Conservation (phyloP, 495 filamentous ascomycete genomes). For the Tuber calosporum region DNA sequence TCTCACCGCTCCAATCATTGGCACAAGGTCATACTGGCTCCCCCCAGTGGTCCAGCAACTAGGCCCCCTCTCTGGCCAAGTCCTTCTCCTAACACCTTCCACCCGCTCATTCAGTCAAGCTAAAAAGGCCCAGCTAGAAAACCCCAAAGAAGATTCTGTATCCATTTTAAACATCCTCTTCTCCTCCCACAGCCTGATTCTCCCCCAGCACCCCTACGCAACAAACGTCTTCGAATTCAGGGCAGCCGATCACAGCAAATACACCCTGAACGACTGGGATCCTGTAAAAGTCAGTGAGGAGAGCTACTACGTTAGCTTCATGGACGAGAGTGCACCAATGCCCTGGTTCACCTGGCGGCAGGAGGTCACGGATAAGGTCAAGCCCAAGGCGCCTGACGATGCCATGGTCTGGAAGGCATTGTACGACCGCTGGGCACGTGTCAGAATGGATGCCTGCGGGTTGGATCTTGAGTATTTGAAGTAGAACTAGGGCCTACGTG, state of each 20-base stretch:
- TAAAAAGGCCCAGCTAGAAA: conserved; percentile 45
- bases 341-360: conserved; percentile 47
- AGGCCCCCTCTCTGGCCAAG: conserved; percentile 51
- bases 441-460: conserved; percentile 43
- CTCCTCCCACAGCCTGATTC: conserved; percentile 56
- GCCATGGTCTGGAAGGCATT: conserved; percentile 46
- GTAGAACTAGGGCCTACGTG: background rate
- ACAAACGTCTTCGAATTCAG: conserved; percentile 68
- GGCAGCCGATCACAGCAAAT: conserved; percentile 51
- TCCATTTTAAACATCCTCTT: conserved; percentile 76
- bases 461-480: conserved; percentile 38
- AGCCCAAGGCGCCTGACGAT: conserved; percentile 45
- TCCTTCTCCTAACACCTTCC: conserved; percentile 61
- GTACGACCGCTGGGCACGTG: conserved; percentile 40
- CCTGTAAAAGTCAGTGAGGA: conserved; percentile 55
- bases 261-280: conserved; percentile 58
- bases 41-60: conserved; percentile 42
- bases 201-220: conserved; percentile 69
- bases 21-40: conserved; percentile 68
- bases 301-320: conserved; percentile 73
- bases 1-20: conserved; percentile 54
- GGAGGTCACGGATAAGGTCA: conserved; percentile 38
- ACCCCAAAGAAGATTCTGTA: conserved; percentile 42
- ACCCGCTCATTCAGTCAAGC: conserved; percentile 51
- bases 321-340: conserved; percentile 51